Base-by-base conservation (phyloP, 129 eudicot species). In the Flaveria ramosissima region DNA sequence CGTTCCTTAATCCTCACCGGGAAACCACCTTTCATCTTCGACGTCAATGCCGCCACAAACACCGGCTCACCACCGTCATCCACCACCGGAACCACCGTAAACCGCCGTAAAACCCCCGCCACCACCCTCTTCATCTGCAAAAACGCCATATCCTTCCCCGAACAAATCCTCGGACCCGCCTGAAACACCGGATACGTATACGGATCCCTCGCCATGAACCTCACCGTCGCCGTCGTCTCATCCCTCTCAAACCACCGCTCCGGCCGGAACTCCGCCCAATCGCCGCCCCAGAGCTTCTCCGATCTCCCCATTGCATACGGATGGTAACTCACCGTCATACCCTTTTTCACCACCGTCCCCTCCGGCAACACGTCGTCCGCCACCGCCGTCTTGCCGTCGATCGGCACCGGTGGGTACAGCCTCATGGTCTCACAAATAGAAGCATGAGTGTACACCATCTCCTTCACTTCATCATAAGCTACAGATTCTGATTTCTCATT, bases 81-180 rank as follows among this genome's bases (percentile, higher is more conserved):
- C 74, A 64, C 42, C 15, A 32, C 84, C 68, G 92, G 87, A 71
- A 83, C 87, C 81, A 90, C 88, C 83, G 36, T 51, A 65, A 82
- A 90, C 83, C 74, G 73, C 46, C 77, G 75, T 21, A 87, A 60
- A 27, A 89, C 68, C 46, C 87, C 77, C 0, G 90, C 88, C 5
- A 82, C 85, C 69, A 87, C 67, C 86, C 82, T 80, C 82, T 89
- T 85, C 92, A 87, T 89, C 15, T 89, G 96, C 79, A 87, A 68
- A 69, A 84, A 79, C 8, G 96, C 92, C 89, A 89, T 85, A 43
- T 90, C 90, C 61, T 90, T 85, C 12, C 96, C 96, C 52, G 85
- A 71, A 87, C 96, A 90, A 60, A 87, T 67, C 79, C 96, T 85
- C 0, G 96, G 96, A 41, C 92, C 96, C 16, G 89, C 96, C 45